Base-by-base conservation (phyloP, 371 early-diverging fungal species). In the Dinochytrium kinnereticum region DNA sequence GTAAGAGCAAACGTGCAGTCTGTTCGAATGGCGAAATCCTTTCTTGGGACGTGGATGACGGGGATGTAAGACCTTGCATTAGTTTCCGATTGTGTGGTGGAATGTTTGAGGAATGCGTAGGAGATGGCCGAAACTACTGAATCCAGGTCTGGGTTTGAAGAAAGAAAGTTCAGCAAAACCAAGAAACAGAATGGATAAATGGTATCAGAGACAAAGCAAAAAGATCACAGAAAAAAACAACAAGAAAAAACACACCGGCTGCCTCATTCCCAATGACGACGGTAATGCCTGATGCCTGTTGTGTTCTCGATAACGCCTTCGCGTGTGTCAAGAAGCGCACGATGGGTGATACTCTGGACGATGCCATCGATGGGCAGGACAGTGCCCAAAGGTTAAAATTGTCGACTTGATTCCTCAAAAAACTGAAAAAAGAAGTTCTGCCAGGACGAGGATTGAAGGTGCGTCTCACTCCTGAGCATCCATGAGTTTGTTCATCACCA, bases 211-310 rank as follows among this genome's bases (percentile, higher is more conserved):
- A n/a, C n/a, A n/a, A n/a, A n/a, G n/a, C n/a, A n/a, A n/a, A n/a
- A n/a, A n/a, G n/a, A n/a, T n/a, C n/a, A n/a, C n/a, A n/a, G 70
- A 53, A 51, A 28, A 50, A 19, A 44, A 44, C 44, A 44, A 13
- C 44, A 7, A 44, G 44, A 44, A 19, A 44, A 7, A 19, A 19
- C 65, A 51, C 81, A 90, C 90, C 92, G 33, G 89, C 90, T 5
- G 91, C 89, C 73, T 92, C 92, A 64, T 92, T 92, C 50, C 92
- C 92, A 33, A 86, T 82, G 44, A 91, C 89, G 49, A 92, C 53
- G 36, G 80, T 75, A 59, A 84, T 31, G 10, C 36, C 36, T 37
- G 34, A 7, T 7, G 61, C 3, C 15, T 31, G 36, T 33, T 7
- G 7, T 61, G 30, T 3, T 3, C 34, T 36, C 34, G 36, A 13